A percentile compares a stretch with the other conserved stretches of the same genome.
These are phyloP conservation scores for Tulasnella sp. DNA, from an alignment of 768 basidiomycete genomes.

Conservation along the genomic window DNA sequence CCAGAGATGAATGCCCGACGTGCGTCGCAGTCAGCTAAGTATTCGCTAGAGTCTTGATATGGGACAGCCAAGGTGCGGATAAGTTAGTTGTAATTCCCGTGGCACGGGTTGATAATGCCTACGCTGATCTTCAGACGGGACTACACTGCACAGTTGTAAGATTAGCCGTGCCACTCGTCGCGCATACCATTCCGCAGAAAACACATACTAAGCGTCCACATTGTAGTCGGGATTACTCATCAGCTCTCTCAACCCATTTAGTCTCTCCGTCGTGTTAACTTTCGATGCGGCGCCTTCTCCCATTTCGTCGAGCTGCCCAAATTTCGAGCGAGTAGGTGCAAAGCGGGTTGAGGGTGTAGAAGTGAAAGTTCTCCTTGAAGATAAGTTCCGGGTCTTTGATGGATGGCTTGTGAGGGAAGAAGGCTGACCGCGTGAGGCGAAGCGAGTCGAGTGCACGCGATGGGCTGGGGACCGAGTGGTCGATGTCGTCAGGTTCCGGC, in stretches of 20 bases:
- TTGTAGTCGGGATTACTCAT: slow-evolving; percentile 61
- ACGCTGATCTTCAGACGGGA: slow-evolving; percentile 95
- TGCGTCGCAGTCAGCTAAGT: slow-evolving; percentile 80
- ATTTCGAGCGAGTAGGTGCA: slow-evolving; percentile 8
- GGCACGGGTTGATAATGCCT: slow-evolving; percentile 39
- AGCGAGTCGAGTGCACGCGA: neutral
- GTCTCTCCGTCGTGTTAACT: slow-evolving; percentile 60
- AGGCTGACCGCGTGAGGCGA: neutral
- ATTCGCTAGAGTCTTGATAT: slow-evolving; percentile 81
- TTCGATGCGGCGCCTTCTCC: slow-evolving; percentile 15
- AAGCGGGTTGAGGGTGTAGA: neutral
- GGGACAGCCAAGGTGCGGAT: slow-evolving; percentile 14
- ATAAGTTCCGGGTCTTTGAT: neutral
- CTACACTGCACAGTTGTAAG: slow-evolving; percentile 52
- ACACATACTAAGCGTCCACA: slow-evolving; percentile 60
- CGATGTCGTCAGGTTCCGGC: neutral
- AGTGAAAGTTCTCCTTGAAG: neutral
- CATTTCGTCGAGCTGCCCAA: neutral
- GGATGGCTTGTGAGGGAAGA: neutral
- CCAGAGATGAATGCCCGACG: slow-evolving; percentile 88
- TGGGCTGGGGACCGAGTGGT: neutral
- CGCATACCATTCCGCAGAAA: neutral
- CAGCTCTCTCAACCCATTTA: slow-evolving; percentile 66
- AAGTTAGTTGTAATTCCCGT: slow-evolving; percentile 17
- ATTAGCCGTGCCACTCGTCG: neutral